A percentile compares a stretch with the other conserved stretches of the same genome.
phyloP scores from a whole-genome alignment of 306 rosid genomes.

The Luffa aegyptiaca region DNA sequence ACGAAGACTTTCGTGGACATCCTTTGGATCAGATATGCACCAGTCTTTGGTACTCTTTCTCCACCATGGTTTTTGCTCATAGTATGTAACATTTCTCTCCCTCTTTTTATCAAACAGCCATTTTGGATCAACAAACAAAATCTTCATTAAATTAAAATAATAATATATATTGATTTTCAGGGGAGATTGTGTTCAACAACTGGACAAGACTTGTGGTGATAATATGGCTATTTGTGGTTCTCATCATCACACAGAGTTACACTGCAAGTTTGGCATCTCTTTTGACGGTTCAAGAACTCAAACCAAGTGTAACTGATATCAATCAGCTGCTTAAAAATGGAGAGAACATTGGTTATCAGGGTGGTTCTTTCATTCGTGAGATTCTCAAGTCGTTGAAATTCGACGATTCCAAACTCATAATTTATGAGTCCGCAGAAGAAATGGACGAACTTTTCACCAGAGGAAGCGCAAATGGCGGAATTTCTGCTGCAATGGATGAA shows the following conservation, averaged over 20 bases:
- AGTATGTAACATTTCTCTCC: conserved; percentile 19
- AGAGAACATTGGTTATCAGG: conserved; percentile 35
- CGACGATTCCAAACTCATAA: conserved; percentile 19
- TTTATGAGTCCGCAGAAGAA: conserved; percentile 22
- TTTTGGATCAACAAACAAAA: too few species aligned
- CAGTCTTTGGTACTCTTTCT: conserved; percentile 57
- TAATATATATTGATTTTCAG: conserved; percentile 11
- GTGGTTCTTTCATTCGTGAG: conserved; percentile 30
- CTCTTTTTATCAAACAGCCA: neutral
- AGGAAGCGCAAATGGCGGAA: conserved; percentile 41
- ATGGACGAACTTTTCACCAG: conserved; percentile 26
- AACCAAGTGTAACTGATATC: conserved; percentile 32
- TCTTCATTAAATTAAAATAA: neutral
- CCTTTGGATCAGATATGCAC: conserved; percentile 21
- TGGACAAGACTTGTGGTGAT: conserved; percentile 44
- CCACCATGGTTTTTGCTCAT: conserved; percentile 51
- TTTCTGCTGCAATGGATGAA: conserved; percentile 48
- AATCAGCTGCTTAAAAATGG: conserved; percentile 19
- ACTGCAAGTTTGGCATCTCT: conserved; percentile 62
- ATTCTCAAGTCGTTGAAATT: conserved; percentile 30
- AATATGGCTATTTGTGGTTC: conserved; percentile 48
- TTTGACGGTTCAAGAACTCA: conserved; percentile 40
- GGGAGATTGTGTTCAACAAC: conserved; percentile 36
- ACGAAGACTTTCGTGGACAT: conserved; percentile 24
- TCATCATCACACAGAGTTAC: conserved; percentile 52